A percentile compares a stretch with the other conserved stretches of the same genome.
phyloP scores from a whole-genome alignment of 2,329 filamentous ascomycete genomes.

The Diaporthe sp. region DNA sequence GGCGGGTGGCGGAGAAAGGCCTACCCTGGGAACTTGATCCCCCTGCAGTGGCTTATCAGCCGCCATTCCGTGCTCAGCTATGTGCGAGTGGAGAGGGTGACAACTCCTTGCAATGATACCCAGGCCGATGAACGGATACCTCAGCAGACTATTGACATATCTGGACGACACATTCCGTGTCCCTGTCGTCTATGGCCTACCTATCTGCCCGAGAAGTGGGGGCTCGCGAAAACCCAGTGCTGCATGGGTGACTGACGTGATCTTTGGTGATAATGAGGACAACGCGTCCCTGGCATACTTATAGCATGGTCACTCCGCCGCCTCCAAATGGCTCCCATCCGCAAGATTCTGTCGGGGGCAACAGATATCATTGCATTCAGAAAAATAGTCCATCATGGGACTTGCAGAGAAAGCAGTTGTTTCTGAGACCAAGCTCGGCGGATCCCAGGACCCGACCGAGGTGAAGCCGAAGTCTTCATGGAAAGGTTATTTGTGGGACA shows the following conservation, averaged over 20 bases:
- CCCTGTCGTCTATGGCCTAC: neutral
- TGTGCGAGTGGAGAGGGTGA: neutral
- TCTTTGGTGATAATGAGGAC: conserved; percentile 28
- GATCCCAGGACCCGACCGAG: conserved; percentile 40
- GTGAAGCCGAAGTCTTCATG: conserved; percentile 47
- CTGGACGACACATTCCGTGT: neutral
- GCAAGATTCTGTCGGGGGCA: neutral
- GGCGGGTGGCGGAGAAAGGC: neutral
- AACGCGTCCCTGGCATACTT: neutral
- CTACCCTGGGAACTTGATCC: neutral
- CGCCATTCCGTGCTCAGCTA: neutral
- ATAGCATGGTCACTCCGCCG: neutral
- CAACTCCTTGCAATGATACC: neutral
- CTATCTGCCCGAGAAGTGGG: conserved; percentile 26
- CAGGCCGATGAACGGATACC: neutral
- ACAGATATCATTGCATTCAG: neutral
- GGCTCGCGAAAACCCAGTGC: conserved; percentile 13
- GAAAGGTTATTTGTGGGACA: conserved; percentile 56
- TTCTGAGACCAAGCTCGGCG: neutral
- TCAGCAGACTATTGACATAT: neutral
- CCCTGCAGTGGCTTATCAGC: neutral
- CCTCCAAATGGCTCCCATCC: neutral
- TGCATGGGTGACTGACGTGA: conserved; percentile 30
- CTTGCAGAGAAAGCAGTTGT: conserved; percentile 10
- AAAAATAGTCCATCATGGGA: conserved; percentile 4